These are phyloP conservation scores for Euphorbia celastroides DNA, from an alignment of 441 rosid genomes.

Conservation along the genomic window DNA sequence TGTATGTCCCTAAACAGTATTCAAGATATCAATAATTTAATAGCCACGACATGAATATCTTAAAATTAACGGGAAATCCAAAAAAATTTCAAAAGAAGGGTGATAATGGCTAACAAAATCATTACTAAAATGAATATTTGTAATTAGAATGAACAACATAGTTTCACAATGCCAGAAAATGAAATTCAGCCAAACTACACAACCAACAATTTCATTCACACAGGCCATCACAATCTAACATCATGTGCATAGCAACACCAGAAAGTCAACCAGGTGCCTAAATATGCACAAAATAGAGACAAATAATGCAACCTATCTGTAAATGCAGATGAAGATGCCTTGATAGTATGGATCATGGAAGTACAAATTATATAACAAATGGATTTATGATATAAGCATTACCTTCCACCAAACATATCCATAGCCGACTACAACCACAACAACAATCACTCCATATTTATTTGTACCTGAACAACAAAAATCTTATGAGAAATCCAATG, in stretches of 20 bases:
- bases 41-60: not conserved
- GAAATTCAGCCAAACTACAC: not conserved
- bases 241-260: not conserved
- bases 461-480: conserved; percentile 47
- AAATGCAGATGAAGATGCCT: not conserved
- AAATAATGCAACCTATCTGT: not conserved
- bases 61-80: not conserved
- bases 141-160: not conserved
- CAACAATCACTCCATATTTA: conserved; percentile 60
- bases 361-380: not conserved
- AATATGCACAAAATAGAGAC: not conserved
- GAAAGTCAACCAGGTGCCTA: not conserved
- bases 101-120: not conserved
- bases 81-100: not conserved
- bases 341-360: conserved; percentile 4
- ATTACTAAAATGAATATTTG: not conserved
- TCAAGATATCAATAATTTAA: not conserved
- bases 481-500: not conserved
- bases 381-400: conserved; percentile 14
- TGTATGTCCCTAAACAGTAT: not conserved
- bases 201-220: not conserved
- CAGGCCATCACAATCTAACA: not conserved
- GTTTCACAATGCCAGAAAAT: not conserved
- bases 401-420: conserved; percentile 99
- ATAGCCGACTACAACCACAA: conserved; percentile 64